These are phyloP conservation scores for Paecilomyces fulvus DNA, from an alignment of 2,329 filamentous ascomycete species.

Conservation along the genomic window DNA sequence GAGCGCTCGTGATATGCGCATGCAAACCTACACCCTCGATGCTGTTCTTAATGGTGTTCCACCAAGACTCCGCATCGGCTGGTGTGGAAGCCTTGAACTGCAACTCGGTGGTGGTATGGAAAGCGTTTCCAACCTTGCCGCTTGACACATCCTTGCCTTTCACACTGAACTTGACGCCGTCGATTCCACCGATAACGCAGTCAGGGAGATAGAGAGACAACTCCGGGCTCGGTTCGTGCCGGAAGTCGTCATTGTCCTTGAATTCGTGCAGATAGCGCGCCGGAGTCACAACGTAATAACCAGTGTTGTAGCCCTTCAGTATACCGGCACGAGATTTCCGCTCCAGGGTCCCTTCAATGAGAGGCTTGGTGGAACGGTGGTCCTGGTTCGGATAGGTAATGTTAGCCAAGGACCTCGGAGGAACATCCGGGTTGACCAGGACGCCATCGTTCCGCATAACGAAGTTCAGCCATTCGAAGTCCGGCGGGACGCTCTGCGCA, in stretches of 20 bases:
- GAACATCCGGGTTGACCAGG: constrained; percentile 68
- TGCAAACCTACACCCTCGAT: constrained; percentile 9
- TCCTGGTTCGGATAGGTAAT: constrained; percentile 84
- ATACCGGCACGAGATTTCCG: constrained; percentile 77
- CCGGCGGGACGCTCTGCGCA: constrained; percentile 66
- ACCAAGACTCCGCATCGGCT: constrained; percentile 78
- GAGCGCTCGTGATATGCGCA: not conserved
- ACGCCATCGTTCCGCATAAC: constrained; percentile 59
- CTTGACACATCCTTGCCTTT: constrained; percentile 90
- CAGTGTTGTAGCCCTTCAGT: constrained; percentile 65
- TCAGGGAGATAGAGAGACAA: constrained; percentile 88
- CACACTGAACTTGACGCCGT: constrained; percentile 80
- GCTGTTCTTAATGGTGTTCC: constrained; percentile 53
- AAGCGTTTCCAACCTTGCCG: constrained; percentile 66
- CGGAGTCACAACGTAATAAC: constrained; percentile 85
- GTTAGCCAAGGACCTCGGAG: constrained; percentile 63
- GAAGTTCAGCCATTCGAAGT: constrained; percentile 92
- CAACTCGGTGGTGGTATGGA: constrained; percentile 71
- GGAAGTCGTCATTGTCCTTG: constrained; percentile 75
- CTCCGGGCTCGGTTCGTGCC: constrained; percentile 58
- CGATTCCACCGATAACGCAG: constrained; percentile 63
- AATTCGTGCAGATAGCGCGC: constrained; percentile 91
- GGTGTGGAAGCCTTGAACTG: constrained; percentile 80
- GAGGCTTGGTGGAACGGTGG: constrained; percentile 67
- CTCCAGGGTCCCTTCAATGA: constrained; percentile 83